phyloP scores from a whole-genome alignment of 371 early-diverging fungal genomes.

The Mucor circinelloides region DNA sequence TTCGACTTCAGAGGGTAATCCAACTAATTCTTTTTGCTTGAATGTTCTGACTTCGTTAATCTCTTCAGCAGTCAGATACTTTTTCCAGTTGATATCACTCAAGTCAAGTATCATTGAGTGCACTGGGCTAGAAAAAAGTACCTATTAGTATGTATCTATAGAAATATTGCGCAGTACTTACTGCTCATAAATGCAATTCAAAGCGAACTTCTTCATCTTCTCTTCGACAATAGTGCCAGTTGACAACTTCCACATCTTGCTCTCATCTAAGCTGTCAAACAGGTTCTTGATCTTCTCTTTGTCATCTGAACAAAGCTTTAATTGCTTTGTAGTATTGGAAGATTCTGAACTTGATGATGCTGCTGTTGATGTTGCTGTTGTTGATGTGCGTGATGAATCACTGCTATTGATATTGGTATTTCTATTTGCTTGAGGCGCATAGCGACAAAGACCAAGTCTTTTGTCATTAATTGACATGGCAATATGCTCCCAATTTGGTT shows the following conservation, averaged over 20 bases:
- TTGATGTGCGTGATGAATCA: not conserved
- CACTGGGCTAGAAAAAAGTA: slow-evolving; percentile 14
- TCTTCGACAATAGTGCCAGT: slow-evolving; percentile 10
- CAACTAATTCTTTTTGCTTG: slow-evolving; percentile 6
- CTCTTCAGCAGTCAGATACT: slow-evolving; percentile 14
- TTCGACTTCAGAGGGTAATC: not conserved
- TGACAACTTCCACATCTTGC: slow-evolving; percentile 12
- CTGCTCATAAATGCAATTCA: slow-evolving; percentile 13
- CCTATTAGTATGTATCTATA: slow-evolving; percentile 11
- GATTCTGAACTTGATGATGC: slow-evolving; percentile 1
- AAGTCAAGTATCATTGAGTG: slow-evolving; percentile 15
- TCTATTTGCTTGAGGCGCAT: slow-evolving; percentile 2
- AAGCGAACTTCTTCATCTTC: slow-evolving; percentile 13
- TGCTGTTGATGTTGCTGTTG: slow-evolving; percentile 3
- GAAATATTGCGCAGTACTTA: slow-evolving; percentile 8
- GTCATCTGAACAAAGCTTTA: slow-evolving; percentile 11
- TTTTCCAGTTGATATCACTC: slow-evolving; percentile 14
- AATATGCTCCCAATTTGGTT: slow-evolving; percentile 16
- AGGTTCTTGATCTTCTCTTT: slow-evolving; percentile 11
- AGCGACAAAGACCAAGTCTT: slow-evolving; percentile 10
- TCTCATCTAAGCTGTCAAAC: slow-evolving; percentile 10
- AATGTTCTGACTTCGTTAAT: slow-evolving; percentile 9
- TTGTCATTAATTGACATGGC: slow-evolving; percentile 18
- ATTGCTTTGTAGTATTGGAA: slow-evolving; percentile 9
- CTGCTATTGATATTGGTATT: slow-evolving; percentile 6